Evolutionary conservation across 2,329 filamentous ascomycete genomes (phyloP).

Genomic region (Byssothecium circinans): DNA sequence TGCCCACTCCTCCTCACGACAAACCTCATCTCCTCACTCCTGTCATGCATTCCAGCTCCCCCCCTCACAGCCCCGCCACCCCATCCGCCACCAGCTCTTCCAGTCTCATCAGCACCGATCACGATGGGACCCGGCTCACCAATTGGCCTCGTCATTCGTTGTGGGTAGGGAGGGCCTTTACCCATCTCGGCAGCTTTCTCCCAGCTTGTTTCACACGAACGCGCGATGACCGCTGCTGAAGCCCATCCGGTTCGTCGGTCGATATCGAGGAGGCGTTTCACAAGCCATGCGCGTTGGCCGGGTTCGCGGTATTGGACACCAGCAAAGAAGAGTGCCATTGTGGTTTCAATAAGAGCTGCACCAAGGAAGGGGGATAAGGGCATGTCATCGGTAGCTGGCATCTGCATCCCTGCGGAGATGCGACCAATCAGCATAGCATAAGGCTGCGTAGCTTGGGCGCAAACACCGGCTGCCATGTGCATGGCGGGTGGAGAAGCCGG

Average conservation of each 20-base stretch:
- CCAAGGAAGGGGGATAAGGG: conserved; percentile 77
- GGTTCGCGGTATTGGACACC: conserved; percentile 73
- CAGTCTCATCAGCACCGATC: conserved; percentile 16
- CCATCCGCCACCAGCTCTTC: conserved; percentile 9
- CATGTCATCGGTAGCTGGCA: conserved; percentile 40
- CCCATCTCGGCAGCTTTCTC: conserved; percentile 71
- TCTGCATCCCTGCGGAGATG: conserved; percentile 71
- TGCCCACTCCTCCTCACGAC: conserved; percentile 20
- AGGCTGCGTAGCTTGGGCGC: conserved; percentile 69
- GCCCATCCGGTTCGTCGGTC: conserved; percentile 84
- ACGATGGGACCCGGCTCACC: conserved; percentile 27
- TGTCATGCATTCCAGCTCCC: conserved; percentile 3
- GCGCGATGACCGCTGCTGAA: conserved; percentile 76
- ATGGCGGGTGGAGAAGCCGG: conserved; percentile 89
- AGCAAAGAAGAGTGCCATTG: conserved; percentile 83
- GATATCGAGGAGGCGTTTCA: conserved; percentile 73
- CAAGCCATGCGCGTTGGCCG: conserved; percentile 74
- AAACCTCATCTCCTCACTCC: conserved; percentile 13
- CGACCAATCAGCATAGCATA: conserved; percentile 77
- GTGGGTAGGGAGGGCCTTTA: conserved; percentile 70
- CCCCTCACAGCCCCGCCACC: conserved; percentile 12
- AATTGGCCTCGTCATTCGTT: conserved; percentile 20
- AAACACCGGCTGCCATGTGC: conserved; percentile 80
- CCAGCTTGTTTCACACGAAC: conserved; percentile 85
- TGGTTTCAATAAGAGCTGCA: conserved; percentile 78